These are phyloP conservation scores for Graphilbum ipis-grandicollis DNA, from an alignment of 2,329 filamentous ascomycete genomes.

Conservation along the genomic window DNA sequence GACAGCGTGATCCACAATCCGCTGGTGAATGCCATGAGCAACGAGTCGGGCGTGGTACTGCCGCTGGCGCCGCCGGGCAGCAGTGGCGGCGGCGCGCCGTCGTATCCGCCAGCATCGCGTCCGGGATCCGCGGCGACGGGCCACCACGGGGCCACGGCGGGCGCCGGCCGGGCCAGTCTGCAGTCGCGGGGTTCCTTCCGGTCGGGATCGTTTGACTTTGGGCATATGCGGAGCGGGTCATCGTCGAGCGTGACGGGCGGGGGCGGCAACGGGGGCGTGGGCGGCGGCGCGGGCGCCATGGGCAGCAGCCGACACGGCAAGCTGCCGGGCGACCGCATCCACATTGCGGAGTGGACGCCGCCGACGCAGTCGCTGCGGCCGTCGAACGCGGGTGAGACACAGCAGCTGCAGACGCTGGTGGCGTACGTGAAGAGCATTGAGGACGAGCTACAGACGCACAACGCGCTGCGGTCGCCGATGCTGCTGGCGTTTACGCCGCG, in stretches of 20 bases:
- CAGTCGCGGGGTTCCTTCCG: slow-evolving; percentile 25
- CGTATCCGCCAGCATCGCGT: slow-evolving; percentile 18
- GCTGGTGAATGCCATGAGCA: slow-evolving; percentile 33
- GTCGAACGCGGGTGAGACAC: slow-evolving; percentile 57
- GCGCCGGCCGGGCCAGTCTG: slow-evolving; percentile 6
- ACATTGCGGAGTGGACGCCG: slow-evolving; percentile 76
- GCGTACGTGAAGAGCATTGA: slow-evolving; percentile 76
- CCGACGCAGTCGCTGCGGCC: slow-evolving; percentile 83
- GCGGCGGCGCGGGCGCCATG: neutral
- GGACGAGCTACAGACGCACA: slow-evolving; percentile 70
- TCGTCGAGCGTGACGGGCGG: slow-evolving; percentile 17
- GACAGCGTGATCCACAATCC: slow-evolving; percentile 57
- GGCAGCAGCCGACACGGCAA: slow-evolving; percentile 19
- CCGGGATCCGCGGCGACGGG: slow-evolving; percentile 31
- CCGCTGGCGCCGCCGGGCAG: slow-evolving; percentile 9
- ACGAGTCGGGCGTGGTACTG: slow-evolving; percentile 20
- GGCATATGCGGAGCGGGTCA: slow-evolving; percentile 31
- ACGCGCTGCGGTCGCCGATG: slow-evolving; percentile 75
- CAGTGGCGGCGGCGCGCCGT: slow-evolving; percentile 4
- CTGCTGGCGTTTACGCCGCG: slow-evolving; percentile 76
- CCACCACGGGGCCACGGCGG: neutral
- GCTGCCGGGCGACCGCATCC: slow-evolving; percentile 68
- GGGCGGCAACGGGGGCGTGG: neutral
- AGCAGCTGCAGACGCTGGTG: slow-evolving; percentile 60
- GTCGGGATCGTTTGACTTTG: slow-evolving; percentile 46